Evolutionary conservation across 2,329 filamentous ascomycete species (phyloP), one percentile per base, ranked within the genome.

Genomic region (Epichloe glyceriae): DNA sequence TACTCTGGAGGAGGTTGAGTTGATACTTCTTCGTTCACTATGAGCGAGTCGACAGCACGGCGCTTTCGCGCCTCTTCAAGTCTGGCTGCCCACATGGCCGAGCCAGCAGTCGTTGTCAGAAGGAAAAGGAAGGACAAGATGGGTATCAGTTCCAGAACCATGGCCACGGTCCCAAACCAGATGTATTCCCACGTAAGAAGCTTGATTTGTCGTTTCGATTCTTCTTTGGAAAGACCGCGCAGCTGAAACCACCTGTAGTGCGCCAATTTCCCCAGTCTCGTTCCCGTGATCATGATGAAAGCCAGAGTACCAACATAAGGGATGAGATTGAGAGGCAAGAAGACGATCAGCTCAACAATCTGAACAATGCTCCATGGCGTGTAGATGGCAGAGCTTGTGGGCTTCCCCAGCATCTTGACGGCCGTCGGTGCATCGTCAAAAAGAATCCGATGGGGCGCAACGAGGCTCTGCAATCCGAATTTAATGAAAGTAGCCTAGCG

Each of bases 61-160:
- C 52, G 47, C 20, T 57, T 57, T 46, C 64, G 68, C 57, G 78
- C 71, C 50, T 79, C 73, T 66, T 97, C 90, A 47, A 96, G 69
- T 56, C 84, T 81, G 2, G 83, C 83, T 2, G 82, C 87, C 90
- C 91, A 97, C 37, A 97, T 70, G 1, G 88, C 91, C 42, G 87
- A 84, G 2, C 91, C 93, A 19, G 82, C 80, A 1, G 90, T 85
- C 3, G 86, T 89, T 0, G 91, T 96, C 57, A 98, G 70, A 39
- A 97, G 74, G 65, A 97, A 96, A 63, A 97, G 82, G 75, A 98
- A 94, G n/a, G 86, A 94, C 46, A 96, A 68, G 12, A 91, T 76
- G 1, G 93, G 93, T 8, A 96, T 75, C n/a, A 97, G 76, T 68
- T 96, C 88, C 30, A 97, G 68, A 6, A 88, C 65, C 70, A 96